Evolutionary conservation across 2,329 filamentous ascomycete genomes (phyloP), one percentile per base, ranked within the genome.

Genomic region (Ophiostoma sp.): DNA sequence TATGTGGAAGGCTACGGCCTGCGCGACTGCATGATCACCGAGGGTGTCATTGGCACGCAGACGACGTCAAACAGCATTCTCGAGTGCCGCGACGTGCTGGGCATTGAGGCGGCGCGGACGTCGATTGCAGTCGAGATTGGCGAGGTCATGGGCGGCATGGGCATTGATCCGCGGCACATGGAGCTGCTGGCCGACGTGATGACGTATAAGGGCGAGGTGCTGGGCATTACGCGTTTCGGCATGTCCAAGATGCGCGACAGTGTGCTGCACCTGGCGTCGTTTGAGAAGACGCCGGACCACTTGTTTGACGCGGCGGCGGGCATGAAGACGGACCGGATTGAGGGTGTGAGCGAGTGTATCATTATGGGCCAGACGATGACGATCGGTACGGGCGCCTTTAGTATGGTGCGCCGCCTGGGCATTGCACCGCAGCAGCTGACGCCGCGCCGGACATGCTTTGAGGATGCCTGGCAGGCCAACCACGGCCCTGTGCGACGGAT

Each of bases 221-320:
- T 97, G 23, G 95, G 95, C 68, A 99, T 99, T 78, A 99, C 95
- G 2, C 90, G 95, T 41, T 98, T 98, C 79, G 95, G 95, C 68
- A 84, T 99, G 35, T 91, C 93, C 71, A 99, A 98, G 84, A 98
- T 97, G 90, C 86, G 95, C 68, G 95, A 99, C 79, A 92, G 88
- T 20, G 95, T 98, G 13, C 83, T 99, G 70, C 95, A 99, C 79
- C 85, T 99, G 15, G 95, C 95, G 0, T 94, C 90, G 23, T 99
- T 99, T 77, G 95, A 99, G 81, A 98, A 98, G 86, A 99, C 95
- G 66, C 93, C 95, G 0, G 95, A 99, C 78, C 95, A 99, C 80
- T 81, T 99, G 57, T 99, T 99, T 76, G 94, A 97, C 73, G 95
- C 95, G 2, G 95, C 94, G 7, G 91, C 93, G 5, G 89, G 90